A percentile compares a stretch with the other conserved stretches of the same genome.
These are phyloP conservation scores for Ustulina deusta DNA, from an alignment of 2,329 filamentous ascomycete species.

Conservation along the genomic window DNA sequence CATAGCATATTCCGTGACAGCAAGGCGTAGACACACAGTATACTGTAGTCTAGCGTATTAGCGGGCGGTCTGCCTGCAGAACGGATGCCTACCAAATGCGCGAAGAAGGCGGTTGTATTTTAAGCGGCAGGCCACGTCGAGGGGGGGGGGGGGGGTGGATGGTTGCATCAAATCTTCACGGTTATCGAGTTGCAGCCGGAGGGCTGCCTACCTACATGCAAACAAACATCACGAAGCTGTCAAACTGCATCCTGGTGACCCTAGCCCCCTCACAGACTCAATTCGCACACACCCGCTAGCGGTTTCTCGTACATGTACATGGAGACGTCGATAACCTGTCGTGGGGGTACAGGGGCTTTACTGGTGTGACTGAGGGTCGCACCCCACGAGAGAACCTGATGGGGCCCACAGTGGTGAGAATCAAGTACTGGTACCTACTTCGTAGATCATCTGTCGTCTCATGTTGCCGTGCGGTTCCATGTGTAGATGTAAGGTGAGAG, in stretches of 20 bases:
- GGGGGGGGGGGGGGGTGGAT: not conserved
- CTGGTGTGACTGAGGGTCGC: not conserved
- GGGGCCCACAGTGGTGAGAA: not conserved
- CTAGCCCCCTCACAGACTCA: not conserved
- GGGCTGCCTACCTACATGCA: slow-evolving; percentile 15
- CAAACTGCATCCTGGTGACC: slow-evolving; percentile 22
- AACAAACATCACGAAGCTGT: slow-evolving; percentile 27
- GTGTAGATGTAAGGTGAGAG: not conserved
- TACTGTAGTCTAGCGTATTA: not conserved
- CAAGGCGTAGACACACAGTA: slow-evolving; percentile 10
- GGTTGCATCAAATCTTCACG: slow-evolving; percentile 23
- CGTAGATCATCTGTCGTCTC: not conserved
- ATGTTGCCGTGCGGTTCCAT: too few relatives aligned
- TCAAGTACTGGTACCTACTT: not conserved
- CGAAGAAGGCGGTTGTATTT: slow-evolving; percentile 4
- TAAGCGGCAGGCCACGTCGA: slow-evolving; percentile 36
- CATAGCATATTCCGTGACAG: slow-evolving; percentile 11
- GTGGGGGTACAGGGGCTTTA: slow-evolving; percentile 10
- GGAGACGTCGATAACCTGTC: not conserved
- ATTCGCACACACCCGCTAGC: slow-evolving; percentile 24
- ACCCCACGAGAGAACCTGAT: slow-evolving; percentile 3
- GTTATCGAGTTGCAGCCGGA: slow-evolving; percentile 36
- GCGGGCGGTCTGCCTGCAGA: slow-evolving; percentile 9
- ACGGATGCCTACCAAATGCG: slow-evolving; percentile 15
- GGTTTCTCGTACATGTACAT: slow-evolving; percentile 5